Evolutionary conservation across 345 rosid genomes (phyloP), one percentile per base, ranked within the genome.

Genomic region (Gossypium anomalum): DNA sequence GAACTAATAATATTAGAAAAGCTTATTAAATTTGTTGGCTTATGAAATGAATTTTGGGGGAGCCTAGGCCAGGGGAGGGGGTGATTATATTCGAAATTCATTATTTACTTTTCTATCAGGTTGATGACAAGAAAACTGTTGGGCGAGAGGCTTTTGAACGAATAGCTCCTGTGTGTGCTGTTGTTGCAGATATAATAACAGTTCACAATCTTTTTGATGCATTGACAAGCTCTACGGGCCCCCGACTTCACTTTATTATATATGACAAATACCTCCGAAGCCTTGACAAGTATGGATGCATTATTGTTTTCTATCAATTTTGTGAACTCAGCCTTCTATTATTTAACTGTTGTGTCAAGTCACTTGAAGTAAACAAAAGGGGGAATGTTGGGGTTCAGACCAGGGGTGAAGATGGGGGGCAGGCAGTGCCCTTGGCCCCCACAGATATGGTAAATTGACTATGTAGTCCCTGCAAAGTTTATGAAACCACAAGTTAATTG

Each of bases 171-270:
- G 88, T 83, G 56, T 92, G 97, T 83, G 84, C 89, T 80, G 87
- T 83, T 70, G 79, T 94, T 83, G 94, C 98, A 16, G 97, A 94
- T 86, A 77, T 86, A 60, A 88, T 94, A 53, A 92, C 93, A 19
- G 95, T 84, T 76, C 89, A 85, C 82, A 94, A 94, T 87, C 97
- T 90, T 78, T 94, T 92, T 78, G 90, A 86, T 82, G 93, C 93
- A 57, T 90, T 94, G 70, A 87, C 97, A 1, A 80, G 82, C 84
- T 80, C 95, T 48, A 86, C 97, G 9, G 84, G 86, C 76, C 80
- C 81, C 59, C 85, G 88, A 73, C 97, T 94, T 78, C 98, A 94
- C 81, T 90, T 91, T 79, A 86, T 92, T 73, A 83, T 92, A 67
- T 94, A 85, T 87, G 98, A 94, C 77, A 94, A 92, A 80, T 94